These are phyloP conservation scores for Triticum turgidum DNA, from an alignment of 176 grass and related monocot species.

Conservation along the genomic window DNA sequence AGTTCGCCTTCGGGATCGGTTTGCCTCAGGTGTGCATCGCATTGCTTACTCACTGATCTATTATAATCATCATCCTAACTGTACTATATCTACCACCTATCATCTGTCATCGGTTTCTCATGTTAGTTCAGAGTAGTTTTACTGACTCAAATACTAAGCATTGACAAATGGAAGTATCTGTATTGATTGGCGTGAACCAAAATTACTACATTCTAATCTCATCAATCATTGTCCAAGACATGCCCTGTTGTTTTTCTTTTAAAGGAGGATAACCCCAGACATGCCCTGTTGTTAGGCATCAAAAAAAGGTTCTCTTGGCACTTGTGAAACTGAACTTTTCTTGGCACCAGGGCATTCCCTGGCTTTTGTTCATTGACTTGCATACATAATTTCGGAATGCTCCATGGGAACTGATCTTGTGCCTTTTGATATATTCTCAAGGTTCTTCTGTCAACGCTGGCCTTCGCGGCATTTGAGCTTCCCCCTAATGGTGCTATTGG, in stretches of 20 bases:
- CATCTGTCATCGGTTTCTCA: background rate
- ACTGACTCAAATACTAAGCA: background rate
- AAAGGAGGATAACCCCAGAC: too few relatives aligned
- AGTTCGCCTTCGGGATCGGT: constrained; percentile 92
- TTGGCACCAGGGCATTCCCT: background rate
- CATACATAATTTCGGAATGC: background rate
- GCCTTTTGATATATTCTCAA: constrained; percentile 29
- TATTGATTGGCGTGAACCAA: background rate
- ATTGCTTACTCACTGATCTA: background rate
- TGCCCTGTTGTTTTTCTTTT: background rate
- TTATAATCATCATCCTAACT: background rate
- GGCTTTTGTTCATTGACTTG: background rate
- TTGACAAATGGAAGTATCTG: background rate
- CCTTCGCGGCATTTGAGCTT: constrained; percentile 96
- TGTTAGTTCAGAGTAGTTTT: background rate
- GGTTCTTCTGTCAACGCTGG: constrained; percentile 91
- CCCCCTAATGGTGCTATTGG: constrained; percentile 91
- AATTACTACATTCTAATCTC: background rate
- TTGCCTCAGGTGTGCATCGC: constrained; percentile 65
- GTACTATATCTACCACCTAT: background rate
- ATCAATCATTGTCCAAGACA: background rate
- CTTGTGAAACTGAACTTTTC: background rate
- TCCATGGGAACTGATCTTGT: constrained; percentile 18
- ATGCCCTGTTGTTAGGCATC: background rate
- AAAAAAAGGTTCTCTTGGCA: background rate